These are phyloP conservation scores for Ceratocystiopsis sp. DNA, from an alignment of 2,329 filamentous ascomycete genomes.

Conservation along the genomic window DNA sequence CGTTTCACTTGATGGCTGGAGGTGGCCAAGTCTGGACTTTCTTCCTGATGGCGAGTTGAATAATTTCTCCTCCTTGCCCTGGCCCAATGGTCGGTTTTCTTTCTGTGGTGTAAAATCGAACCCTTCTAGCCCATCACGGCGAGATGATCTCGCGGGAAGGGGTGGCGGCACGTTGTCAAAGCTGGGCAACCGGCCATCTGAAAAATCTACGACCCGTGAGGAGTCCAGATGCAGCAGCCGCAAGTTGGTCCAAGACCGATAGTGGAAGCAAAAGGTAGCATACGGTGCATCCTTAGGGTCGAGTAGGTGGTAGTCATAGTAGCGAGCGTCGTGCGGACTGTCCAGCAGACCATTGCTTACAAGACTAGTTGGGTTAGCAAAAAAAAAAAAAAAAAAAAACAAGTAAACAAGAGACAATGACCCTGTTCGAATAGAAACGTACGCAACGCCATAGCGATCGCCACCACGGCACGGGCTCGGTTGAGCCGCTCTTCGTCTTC, in stretches of 20 bases:
- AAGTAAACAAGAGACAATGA: background rate
- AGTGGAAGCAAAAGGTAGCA: slow-evolving; percentile 37
- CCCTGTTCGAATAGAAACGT: slow-evolving; percentile 12
- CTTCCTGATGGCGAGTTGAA: too few species aligned
- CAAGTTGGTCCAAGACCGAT: slow-evolving; percentile 34
- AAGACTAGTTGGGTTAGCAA: slow-evolving; percentile 19
- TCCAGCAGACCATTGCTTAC: slow-evolving; percentile 36
- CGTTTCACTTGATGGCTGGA: too few species aligned
- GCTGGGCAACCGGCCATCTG: too few species aligned
- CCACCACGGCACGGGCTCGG: slow-evolving; percentile 28
- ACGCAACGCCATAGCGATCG: slow-evolving; percentile 36
- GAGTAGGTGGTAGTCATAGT: slow-evolving; percentile 33
- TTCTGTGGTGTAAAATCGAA: background rate
- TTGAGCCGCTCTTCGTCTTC: slow-evolving; percentile 24
- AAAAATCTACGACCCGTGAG: slow-evolving; percentile 10
- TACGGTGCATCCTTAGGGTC: slow-evolving; percentile 35
- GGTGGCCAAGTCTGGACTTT: too few species aligned
- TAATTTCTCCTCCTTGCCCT: too few species aligned
- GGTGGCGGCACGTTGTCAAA: too few species aligned
- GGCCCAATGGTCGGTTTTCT: too few species aligned
- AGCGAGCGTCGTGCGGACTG: slow-evolving; percentile 30
- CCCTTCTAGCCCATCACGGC: background rate
- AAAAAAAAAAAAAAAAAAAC: background rate
- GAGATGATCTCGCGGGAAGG: background rate
- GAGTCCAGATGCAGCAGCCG: slow-evolving; percentile 29